Evolutionary conservation across 257 asterid species (phyloP), one percentile per base, ranked within the genome.

Genomic region (Paraleonurus japonicus): DNA sequence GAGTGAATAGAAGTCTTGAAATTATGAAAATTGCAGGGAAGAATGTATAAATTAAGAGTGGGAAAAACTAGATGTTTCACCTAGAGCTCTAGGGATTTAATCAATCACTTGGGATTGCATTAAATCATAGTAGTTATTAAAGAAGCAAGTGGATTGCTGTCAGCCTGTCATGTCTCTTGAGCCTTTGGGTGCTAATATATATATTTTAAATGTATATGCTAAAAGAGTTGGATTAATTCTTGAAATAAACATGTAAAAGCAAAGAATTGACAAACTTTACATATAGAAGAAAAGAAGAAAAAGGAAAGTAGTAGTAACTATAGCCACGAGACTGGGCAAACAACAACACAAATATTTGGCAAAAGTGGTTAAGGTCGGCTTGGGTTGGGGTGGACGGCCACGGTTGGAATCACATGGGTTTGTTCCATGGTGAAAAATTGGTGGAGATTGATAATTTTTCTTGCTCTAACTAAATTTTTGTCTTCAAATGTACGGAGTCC

Each of bases 11-110:
- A 17, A 62, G 68, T 59, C 12, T 48, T 19, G n/a, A 10, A 12
- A n/a, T 37, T 48, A 32, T 27, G 7, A 62, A 16, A 16, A 19
- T 17, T 45, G 63, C 54, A 9, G 54, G 26, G 30, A 32, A 0
- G 24, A 61, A 19, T 6, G 17, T 26, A 11, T 5, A 27, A 30
- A 55, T 35, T 2, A 11, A 51, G 63, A 39, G 61, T 33, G 35
- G 53, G 6, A 27, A 50, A 57, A 37, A 26, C 53, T 24, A 48
- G 48, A 59, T n/a, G 41, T 37, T 37, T 23, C 74, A 37, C 53
- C 58, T 57, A 58, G 48, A 70, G 27, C 51, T 26, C 59, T 22
- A 41, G 43, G 68, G 61, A 32, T 35, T 20, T 33, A n/a, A n/a
- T n/a, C n/a, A n/a, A n/a, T n/a, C n/a, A n/a, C n/a, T n/a, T n/a